Conservation (phyloP, 352 stramenopile genomes). For the Globisporangium abappressorium region DNA sequence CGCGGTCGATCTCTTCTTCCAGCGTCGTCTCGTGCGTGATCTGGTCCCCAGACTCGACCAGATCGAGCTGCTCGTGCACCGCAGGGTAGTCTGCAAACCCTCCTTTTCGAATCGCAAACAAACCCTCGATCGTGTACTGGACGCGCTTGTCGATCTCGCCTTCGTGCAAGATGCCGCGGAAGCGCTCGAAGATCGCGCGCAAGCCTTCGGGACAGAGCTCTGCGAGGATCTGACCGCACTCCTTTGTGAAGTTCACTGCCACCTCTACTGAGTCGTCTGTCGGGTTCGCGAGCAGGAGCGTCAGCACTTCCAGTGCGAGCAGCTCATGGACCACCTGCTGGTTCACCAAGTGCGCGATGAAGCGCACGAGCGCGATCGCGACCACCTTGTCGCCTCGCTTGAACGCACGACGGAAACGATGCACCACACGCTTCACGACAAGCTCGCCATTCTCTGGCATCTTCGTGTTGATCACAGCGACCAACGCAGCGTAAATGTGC, state of each 20-base stretch:
- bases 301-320: constrained; percentile 96
- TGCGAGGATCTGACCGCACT: constrained; percentile 89
- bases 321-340: constrained; percentile 98
- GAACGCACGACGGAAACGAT: constrained; percentile 95
- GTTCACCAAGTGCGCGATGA: constrained; percentile 99
- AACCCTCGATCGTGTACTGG: constrained; percentile 97
- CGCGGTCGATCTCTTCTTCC: constrained; percentile 95
- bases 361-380: constrained; percentile 93
- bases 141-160: constrained; percentile 96
- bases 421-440: constrained; percentile 91
- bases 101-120: constrained; percentile 96
- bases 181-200: constrained; percentile 96
- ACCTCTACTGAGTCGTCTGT: constrained; percentile 99
- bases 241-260: constrained; percentile 96
- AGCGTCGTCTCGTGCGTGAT: constrained; percentile 98
- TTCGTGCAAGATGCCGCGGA: constrained; percentile 97
- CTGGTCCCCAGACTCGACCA: constrained; percentile 98
- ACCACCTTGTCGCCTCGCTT: constrained; percentile 96
- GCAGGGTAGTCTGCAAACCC: constrained; percentile 95
- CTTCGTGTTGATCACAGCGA: constrained; percentile 99
- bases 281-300: constrained; percentile 94
- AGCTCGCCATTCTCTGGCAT: constrained; percentile 97
- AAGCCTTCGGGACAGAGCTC: constrained; percentile 89
- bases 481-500: constrained; percentile 95
- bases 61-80: constrained; percentile 93